phyloP scores from a whole-genome alignment of 108 stramenopile species.

The Cyclostephanos tholiformis region DNA sequence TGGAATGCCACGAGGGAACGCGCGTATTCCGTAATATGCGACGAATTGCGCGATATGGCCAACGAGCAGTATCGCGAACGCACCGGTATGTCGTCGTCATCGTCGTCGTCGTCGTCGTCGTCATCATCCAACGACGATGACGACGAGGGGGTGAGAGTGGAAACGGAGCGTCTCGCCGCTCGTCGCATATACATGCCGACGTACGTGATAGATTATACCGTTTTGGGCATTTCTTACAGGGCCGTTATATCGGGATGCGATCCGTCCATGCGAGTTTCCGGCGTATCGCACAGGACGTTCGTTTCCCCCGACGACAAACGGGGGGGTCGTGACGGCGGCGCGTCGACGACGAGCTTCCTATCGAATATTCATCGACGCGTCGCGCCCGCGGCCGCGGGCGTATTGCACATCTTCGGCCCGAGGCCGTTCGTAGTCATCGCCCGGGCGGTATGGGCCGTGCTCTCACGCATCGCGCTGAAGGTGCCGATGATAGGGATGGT shows the following conservation, averaged over 20 bases:
- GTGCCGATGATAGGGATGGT: slow-evolving; percentile 64
- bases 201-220: slow-evolving; percentile 73
- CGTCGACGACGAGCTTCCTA: slow-evolving; percentile 39
- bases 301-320: slow-evolving; percentile 23
- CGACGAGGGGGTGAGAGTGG: slow-evolving; percentile 39
- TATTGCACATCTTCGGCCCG: slow-evolving; percentile 43
- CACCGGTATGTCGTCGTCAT: slow-evolving; percentile 1
- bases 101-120: neutral
- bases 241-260: slow-evolving; percentile 84
- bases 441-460: slow-evolving; percentile 17
- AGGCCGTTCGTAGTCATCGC: slow-evolving; percentile 33
- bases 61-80: slow-evolving; percentile 28
- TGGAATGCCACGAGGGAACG: slow-evolving; percentile 79
- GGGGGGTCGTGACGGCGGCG: slow-evolving; percentile 14
- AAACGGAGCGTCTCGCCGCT: slow-evolving; percentile 66
- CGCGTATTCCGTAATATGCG: slow-evolving; percentile 58
- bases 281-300: slow-evolving; percentile 60
- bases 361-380: slow-evolving; percentile 24
- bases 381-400: slow-evolving; percentile 26
- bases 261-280: slow-evolving; percentile 62
- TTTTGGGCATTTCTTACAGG: slow-evolving; percentile 69
- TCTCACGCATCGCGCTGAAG: slow-evolving; percentile 33
- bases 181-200: slow-evolving; percentile 84
- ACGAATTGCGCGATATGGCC: slow-evolving; percentile 65
- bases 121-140: too few relatives aligned